These are phyloP conservation scores for Tetrastigma voinierianum DNA, from an alignment of 164 flowering plant species.

Conservation along the genomic window DNA sequence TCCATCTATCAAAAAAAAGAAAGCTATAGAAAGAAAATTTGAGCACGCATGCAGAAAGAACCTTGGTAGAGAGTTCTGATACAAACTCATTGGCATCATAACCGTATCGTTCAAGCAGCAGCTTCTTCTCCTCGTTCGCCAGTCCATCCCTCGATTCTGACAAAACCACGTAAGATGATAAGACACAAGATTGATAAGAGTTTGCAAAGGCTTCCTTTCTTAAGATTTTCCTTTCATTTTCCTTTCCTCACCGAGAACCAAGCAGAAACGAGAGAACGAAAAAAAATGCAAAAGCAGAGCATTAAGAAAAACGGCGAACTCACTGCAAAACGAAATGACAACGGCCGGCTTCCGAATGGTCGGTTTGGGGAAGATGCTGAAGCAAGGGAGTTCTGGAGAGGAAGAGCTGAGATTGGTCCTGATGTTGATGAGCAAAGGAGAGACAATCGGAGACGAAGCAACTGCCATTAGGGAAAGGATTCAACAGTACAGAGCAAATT, in stretches of 20 bases:
- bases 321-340: conserved; percentile 34
- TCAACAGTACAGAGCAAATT: no score
- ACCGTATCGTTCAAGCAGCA: conserved; percentile 61
- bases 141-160: conserved; percentile 36
- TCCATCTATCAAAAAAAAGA: no score
- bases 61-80: conserved; percentile 49
- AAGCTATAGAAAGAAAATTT: background rate
- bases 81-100: conserved; percentile 55
- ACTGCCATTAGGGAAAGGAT: conserved; percentile 30
- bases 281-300: no score
- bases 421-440: conserved; percentile 24
- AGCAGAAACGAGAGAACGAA: background rate
- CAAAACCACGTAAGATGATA: background rate
- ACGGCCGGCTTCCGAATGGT: conserved; percentile 12
- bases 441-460: conserved; percentile 24
- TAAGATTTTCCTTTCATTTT: no score
- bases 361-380: conserved; percentile 15
- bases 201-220: background rate
- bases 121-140: conserved; percentile 34
- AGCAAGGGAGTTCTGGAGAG: conserved; percentile 13
- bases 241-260: background rate
- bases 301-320: background rate
- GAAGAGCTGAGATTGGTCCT: conserved; percentile 10
- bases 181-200: background rate
- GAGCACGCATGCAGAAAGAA: conserved; percentile 6